Evolutionary conservation across 169 alveolate species (phyloP).

Genomic region (Babesia ovata): DNA sequence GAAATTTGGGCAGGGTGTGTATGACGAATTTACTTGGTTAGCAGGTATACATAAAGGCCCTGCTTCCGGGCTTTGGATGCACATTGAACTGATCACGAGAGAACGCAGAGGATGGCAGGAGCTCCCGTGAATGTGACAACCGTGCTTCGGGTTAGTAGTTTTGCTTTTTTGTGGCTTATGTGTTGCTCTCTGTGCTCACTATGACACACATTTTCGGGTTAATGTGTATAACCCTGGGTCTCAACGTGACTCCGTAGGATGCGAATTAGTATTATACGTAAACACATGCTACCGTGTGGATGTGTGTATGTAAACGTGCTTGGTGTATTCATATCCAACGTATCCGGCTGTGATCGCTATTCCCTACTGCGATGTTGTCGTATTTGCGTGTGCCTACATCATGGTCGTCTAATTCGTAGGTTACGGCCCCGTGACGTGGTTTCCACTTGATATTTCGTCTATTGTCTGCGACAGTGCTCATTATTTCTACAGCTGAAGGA

Average conservation of each 20-base stretch:
- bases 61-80: neutral
- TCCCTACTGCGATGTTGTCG: neutral
- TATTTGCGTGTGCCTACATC: too few species aligned
- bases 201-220: too few species aligned
- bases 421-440: too few species aligned
- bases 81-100: neutral
- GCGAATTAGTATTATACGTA: neutral
- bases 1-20: neutral
- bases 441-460: neutral
- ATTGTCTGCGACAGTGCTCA: neutral
- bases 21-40: neutral
- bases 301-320: too few species aligned
- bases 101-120: conserved; percentile 9
- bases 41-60: neutral
- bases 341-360: too few species aligned
- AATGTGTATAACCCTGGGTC: neutral
- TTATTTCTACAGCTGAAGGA: conserved; percentile 54
- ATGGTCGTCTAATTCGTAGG: too few species aligned
- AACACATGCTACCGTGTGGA: too few species aligned
- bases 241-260: neutral
- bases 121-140: conserved; percentile 42
- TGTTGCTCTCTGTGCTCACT: neutral
- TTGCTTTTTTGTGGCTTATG: neutral
- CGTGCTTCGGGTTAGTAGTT: conserved; percentile 37
- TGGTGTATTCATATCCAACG: too few species aligned